Evolutionary conservation across 371 early-diverging fungal genomes (phyloP), one percentile per base, ranked within the genome.

Genomic region (Mucor sp.): DNA sequence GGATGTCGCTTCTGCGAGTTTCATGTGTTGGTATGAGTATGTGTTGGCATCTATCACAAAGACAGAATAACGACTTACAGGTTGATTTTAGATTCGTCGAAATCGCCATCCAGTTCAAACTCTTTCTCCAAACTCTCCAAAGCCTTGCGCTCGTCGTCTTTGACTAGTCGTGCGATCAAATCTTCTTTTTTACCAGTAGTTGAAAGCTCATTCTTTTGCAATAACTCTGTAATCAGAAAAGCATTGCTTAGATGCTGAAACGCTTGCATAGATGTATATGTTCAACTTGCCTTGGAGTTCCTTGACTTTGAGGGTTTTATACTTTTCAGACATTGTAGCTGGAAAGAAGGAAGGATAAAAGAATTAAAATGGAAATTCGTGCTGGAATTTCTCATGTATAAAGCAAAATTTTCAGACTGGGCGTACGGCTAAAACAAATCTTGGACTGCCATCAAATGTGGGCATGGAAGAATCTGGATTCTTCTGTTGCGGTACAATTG

Each of bases 121-220:
- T 81, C 82, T 58, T 75, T 81, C 43, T 82, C 89, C 15, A 84
- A 67, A 21, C 74, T 74, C 27, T 79, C 82, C 1, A 81, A 63
- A 66, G 82, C 84, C 61, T 83, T 63, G 1, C 77, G 71, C 60
- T 86, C 83, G 71, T 87, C 87, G 58, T 84, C 74, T 58, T 86
- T 84, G 27, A 89, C 72, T 7, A 90, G 73, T 56, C 90, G 79
- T 43, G 80, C 83, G 48, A 90, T 83, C 58, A 90, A 74, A 17
- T 90, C 90, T 43, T 90, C 90, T 61, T 90, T 90, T 72, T 88
- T 90, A 60, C 90, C 90, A 35, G 83, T 74, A 48, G 74, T 76
- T 12, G 89, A 81, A 25, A 90, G 71, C 11, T 83, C 84, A 25
- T 79, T 81, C 48, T 87, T 87, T 59, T 81, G 83, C 25, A 90